Evolutionary conservation across 2,329 filamentous ascomycete species (phyloP), one percentile per base, ranked within the genome.

Genomic region (Penicillium brasilianum): DNA sequence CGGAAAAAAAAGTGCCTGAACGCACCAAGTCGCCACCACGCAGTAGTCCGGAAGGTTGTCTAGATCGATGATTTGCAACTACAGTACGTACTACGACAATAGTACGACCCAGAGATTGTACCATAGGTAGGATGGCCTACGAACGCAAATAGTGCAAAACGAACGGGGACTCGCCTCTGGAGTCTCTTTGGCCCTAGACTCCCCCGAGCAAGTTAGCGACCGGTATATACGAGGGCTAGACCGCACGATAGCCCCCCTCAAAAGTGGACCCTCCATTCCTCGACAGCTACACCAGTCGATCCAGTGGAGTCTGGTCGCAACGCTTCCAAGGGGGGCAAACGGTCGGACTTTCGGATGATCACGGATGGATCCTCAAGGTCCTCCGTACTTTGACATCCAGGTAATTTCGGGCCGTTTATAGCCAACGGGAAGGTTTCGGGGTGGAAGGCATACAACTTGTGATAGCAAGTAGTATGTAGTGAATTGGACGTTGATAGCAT

Each of bases 201-300:
- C 14, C 14, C 25, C 48, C 20, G 5, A 50, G 48, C 30, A n/a
- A 32, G 48, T 50, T 14, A 34, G 48, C 28, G 48, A 50, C 48
- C 28, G n/a, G 30, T 50, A 50, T 50, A 34, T 20, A 34, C 30
- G 48, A 58, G 39, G 39, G 51, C 61, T 53, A 63, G 61, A 63
- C 59, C 55, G 52, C 25, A 56, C 49, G 11, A 58, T 53, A 53
- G 30, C 39, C 56, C 56, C 18, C 18, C 5, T n/a, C 39, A 6
- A 9, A 18, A 10, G 39, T 11, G 22, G 34, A 30, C 46, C 25
- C 6, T 44, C 32, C 14, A 49, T 32, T 36, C 43, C 14, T 14
- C 25, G 46, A 50, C 48, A 50, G 48, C 48, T 50, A 34, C 28
- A 10, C 48, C 34, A 57, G 55, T 25, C 36, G 55, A 53, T 61